Conservation (phyloP, 2,329 filamentous ascomycete genomes). For the Pseudogymnoascus sp. region DNA sequence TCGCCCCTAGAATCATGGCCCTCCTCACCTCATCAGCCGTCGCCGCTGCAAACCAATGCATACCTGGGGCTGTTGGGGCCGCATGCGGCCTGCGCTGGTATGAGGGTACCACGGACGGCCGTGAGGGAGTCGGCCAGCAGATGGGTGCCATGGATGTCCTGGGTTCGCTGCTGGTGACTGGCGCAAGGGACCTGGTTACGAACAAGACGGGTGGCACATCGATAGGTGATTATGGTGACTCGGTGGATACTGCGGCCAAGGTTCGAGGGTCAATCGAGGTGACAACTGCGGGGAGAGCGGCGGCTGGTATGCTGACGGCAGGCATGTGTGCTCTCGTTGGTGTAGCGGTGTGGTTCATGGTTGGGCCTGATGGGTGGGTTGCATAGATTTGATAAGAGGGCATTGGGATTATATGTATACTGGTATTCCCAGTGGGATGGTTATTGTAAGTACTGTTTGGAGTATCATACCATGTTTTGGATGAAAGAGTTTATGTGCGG, state of each 20-base stretch:
- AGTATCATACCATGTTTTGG: background rate
- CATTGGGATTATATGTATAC: background rate
- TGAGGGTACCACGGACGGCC: constrained; percentile 37
- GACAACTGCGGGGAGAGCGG: constrained; percentile 34
- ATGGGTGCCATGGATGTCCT: constrained; percentile 49
- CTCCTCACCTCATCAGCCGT: constrained; percentile 47
- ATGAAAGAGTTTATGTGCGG: background rate
- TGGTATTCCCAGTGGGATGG: background rate
- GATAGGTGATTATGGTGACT: constrained; percentile 32
- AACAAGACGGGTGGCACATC: constrained; percentile 51
- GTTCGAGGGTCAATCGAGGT: constrained; percentile 17
- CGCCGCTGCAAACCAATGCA: constrained; percentile 49
- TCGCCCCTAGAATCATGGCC: constrained; percentile 43
- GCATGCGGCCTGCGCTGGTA: constrained; percentile 42
- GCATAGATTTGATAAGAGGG: background rate
- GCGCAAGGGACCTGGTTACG: constrained; percentile 38
- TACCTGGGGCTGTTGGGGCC: constrained; percentile 39
- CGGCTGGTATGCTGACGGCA: constrained; percentile 37
- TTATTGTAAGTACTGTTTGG: background rate
- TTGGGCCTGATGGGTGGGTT: constrained; percentile 9
- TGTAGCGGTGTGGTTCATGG: constrained; percentile 13
- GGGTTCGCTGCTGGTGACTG: constrained; percentile 39
- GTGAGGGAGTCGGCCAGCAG: constrained; percentile 46
- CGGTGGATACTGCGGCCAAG: constrained; percentile 22
- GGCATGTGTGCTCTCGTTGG: constrained; percentile 22